Percentiles rank a stretch among this genome's conserved stretches.
Conservation (phyloP, 768 basidiomycete genomes). For the Leccinum fibrillosum region DNA sequence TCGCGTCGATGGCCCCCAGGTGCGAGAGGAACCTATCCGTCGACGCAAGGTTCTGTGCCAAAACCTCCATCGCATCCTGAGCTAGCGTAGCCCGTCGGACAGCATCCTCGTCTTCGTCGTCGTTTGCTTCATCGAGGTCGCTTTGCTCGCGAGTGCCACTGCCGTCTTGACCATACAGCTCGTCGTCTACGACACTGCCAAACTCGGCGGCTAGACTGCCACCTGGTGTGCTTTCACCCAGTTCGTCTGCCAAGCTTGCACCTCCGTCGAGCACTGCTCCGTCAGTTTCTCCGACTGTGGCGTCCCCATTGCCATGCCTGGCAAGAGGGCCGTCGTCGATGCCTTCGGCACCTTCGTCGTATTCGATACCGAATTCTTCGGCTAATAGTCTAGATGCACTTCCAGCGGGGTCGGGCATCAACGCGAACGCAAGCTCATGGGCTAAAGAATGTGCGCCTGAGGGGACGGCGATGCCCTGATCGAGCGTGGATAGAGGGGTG, state of each 20-base stretch:
- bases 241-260: constrained; percentile 45
- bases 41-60: constrained; percentile 70
- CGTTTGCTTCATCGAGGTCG: constrained; percentile 11
- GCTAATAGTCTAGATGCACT: constrained; percentile 70
- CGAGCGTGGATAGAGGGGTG: constrained; percentile 30
- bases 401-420: constrained; percentile 82
- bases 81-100: constrained; percentile 20
- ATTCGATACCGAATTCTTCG: constrained; percentile 88
- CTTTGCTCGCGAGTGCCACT: constrained; percentile 11
- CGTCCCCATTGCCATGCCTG: constrained; percentile 25
- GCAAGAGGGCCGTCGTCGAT: constrained; percentile 44
- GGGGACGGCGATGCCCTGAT: constrained; percentile 29
- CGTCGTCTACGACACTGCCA: constrained; percentile 19
- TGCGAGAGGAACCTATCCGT: constrained; percentile 76
- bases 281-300: constrained; percentile 29
- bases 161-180: constrained; percentile 10
- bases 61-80: constrained; percentile 67
- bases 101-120: constrained; percentile 30
- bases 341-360: constrained; percentile 82
- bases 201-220: constrained; percentile 25
- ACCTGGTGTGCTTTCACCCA: constrained; percentile 23
- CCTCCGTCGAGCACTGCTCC: constrained; percentile 25
- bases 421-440: constrained; percentile 81
- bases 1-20: constrained; percentile 63
- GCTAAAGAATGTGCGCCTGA: constrained; percentile 63